phyloP scores from a whole-genome alignment of 768 basidiomycete species.

The Lactarius akahatsu region DNA sequence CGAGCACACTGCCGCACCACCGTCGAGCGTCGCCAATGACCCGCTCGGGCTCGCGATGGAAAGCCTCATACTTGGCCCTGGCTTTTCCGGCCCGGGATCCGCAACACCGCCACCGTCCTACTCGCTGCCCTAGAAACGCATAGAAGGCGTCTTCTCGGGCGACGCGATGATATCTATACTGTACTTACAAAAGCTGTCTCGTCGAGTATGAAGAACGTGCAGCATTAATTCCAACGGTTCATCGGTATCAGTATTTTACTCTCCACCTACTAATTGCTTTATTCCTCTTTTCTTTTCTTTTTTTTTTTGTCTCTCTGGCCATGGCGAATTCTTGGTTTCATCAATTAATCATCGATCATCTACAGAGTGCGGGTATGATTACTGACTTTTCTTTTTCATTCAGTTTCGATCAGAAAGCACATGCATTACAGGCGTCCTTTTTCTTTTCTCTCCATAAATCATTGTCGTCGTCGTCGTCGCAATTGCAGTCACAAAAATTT shows the following conservation, averaged over 20 bases:
- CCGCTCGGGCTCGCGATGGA: constrained; percentile 44
- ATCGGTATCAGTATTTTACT: not conserved
- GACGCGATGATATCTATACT: not conserved
- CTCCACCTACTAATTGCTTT: not conserved
- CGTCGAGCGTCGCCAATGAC: constrained; percentile 37
- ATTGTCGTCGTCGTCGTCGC: not conserved
- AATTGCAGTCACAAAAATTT: not conserved
- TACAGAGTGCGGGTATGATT: not conserved
- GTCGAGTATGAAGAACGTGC: not conserved
- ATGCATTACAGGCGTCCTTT: not conserved
- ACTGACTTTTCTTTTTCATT: not conserved
- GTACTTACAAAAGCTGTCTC: not conserved
- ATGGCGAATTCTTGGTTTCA: not conserved
- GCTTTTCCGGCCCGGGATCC: constrained; percentile 11
- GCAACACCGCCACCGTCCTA: constrained; percentile 27
- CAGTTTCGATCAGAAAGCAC: not conserved
- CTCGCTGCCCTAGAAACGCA: constrained; percentile 13
- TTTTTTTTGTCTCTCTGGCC: not conserved
- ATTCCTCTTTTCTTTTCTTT: not conserved
- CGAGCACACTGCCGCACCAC: constrained; percentile 38
- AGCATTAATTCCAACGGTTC: not conserved
- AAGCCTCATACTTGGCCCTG: constrained; percentile 30
- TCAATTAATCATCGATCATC: not conserved
- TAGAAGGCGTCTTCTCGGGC: not conserved
- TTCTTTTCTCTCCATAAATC: not conserved